These are phyloP conservation scores for Anthracocystis setariae DNA, from an alignment of 1,284 basidiomycete species.

Conservation along the genomic window DNA sequence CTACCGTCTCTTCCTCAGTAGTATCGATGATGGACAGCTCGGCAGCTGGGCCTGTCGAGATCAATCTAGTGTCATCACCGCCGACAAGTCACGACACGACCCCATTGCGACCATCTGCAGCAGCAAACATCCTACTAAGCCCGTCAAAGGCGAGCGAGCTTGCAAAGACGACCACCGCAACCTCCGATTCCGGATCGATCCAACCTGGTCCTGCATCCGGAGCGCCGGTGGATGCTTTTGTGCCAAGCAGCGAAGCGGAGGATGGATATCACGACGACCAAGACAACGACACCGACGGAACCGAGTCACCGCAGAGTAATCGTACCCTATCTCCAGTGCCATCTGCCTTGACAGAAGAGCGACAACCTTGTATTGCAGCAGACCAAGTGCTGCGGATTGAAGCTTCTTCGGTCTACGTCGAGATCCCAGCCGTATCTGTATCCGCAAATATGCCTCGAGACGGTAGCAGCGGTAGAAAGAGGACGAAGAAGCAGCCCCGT, in stretches of 20 bases:
- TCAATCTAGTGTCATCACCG: conserved; percentile 30
- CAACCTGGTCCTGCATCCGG: background rate
- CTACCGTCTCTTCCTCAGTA: conserved; percentile 19
- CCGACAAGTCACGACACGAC: conserved; percentile 30
- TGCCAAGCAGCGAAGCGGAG: conserved; percentile 27
- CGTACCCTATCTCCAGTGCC: conserved; percentile 5
- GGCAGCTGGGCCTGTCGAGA: conserved; percentile 20
- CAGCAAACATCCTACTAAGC: conserved; percentile 11
- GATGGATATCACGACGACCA: conserved; percentile 8
- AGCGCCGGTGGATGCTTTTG: conserved; percentile 5
- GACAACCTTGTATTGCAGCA: background rate
- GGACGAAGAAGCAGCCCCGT: conserved; percentile 16
- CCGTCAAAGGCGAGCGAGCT: background rate
- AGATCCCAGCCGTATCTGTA: conserved; percentile 20
- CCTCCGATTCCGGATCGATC: background rate
- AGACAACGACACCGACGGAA: background rate
- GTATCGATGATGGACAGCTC: conserved; percentile 26
- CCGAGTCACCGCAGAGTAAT: background rate
- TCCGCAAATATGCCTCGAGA: conserved; percentile 4
- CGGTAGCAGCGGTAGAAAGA: conserved; percentile 9
- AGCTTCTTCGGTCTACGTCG: conserved; percentile 17
- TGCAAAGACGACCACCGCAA: background rate
- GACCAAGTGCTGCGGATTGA: background rate
- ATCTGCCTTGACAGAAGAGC: background rate
- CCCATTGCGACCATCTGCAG: conserved; percentile 16